Conservation (phyloP, 148 eudicot genomes). For the Persicaria tinctoria region DNA sequence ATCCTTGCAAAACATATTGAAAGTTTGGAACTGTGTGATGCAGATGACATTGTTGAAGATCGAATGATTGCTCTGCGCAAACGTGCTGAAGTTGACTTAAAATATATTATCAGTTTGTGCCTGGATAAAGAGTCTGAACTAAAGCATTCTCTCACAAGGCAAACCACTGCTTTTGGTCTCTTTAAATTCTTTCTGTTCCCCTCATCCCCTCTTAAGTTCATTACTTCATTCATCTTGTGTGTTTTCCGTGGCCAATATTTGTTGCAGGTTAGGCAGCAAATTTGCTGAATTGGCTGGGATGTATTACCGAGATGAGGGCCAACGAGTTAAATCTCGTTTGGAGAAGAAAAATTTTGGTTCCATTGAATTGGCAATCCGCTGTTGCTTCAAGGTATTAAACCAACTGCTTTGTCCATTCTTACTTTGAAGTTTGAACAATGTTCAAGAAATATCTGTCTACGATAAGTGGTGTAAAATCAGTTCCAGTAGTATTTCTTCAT, state of each 20-base stretch:
- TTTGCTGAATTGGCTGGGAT: slow-evolving; percentile 62
- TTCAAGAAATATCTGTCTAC: not conserved
- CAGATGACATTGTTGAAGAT: slow-evolving; percentile 81
- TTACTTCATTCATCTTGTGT: slow-evolving; percentile 6
- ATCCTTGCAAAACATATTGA: not conserved
- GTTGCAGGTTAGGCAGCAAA: slow-evolving; percentile 58
- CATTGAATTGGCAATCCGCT: slow-evolving; percentile 72
- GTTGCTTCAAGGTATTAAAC: slow-evolving; percentile 63
- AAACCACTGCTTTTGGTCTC: slow-evolving; percentile 17
- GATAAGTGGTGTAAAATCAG: not conserved
- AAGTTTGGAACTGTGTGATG: slow-evolving; percentile 18
- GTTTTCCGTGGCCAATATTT: not conserved
- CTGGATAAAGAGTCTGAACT: slow-evolving; percentile 45
- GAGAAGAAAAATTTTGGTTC: slow-evolving; percentile 67
- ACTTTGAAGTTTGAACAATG: not conserved
- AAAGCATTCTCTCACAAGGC: slow-evolving; percentile 74
- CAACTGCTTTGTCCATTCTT: not conserved
- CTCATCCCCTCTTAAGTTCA: not conserved
- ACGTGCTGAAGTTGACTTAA: slow-evolving; percentile 90
- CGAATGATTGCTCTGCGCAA: slow-evolving; percentile 80
- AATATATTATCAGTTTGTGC: slow-evolving; percentile 47
- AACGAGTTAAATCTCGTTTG: slow-evolving; percentile 65
- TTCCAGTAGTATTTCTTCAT: not conserved
- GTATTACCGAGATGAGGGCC: slow-evolving; percentile 88
- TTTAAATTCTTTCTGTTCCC: not conserved